phyloP scores from a whole-genome alignment of 2,329 filamentous ascomycete genomes.

The Exophiala sp. region DNA sequence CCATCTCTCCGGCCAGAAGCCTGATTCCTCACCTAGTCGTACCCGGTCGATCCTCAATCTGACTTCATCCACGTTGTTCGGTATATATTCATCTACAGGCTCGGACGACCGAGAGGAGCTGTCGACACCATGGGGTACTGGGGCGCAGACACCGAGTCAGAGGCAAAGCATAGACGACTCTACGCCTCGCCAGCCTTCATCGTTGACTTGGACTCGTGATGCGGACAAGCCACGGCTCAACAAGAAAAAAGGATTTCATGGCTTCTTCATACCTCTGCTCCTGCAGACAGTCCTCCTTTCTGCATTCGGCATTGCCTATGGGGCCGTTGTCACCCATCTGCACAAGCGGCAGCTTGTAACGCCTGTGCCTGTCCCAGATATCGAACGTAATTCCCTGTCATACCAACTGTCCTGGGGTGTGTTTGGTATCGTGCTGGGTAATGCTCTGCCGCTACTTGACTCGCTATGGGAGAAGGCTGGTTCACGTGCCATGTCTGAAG shows the following conservation, averaged over 20 bases:
- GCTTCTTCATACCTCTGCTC: slow-evolving; percentile 49
- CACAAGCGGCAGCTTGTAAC: slow-evolving; percentile 63
- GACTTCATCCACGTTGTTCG: slow-evolving; percentile 80
- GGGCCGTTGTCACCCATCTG: slow-evolving; percentile 70
- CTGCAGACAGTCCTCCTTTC: slow-evolving; percentile 64
- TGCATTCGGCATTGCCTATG: slow-evolving; percentile 73
- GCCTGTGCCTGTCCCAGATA: slow-evolving; percentile 54
- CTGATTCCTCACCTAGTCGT: slow-evolving; percentile 51
- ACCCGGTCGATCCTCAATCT: slow-evolving; percentile 78
- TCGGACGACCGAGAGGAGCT: slow-evolving; percentile 53
- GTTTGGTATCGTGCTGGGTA: slow-evolving; percentile 70
- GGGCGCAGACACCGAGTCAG: slow-evolving; percentile 61
- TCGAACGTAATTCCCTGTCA: slow-evolving; percentile 52
- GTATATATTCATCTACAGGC: slow-evolving; percentile 73
- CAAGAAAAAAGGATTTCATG: slow-evolving; percentile 37
- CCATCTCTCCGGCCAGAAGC: slow-evolving; percentile 30
- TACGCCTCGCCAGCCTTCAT: slow-evolving; percentile 29
- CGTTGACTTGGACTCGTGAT: slow-evolving; percentile 16
- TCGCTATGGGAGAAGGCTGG: slow-evolving; percentile 59
- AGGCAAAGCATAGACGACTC: slow-evolving; percentile 41
- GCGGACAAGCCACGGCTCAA: slow-evolving; percentile 23
- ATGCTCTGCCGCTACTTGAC: slow-evolving; percentile 78
- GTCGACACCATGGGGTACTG: slow-evolving; percentile 71
- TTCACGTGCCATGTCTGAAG: slow-evolving; percentile 31
- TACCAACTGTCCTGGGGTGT: slow-evolving; percentile 79